Conservation (phyloP, 164 flowering plant species). For the Dillenia turbinata region DNA sequence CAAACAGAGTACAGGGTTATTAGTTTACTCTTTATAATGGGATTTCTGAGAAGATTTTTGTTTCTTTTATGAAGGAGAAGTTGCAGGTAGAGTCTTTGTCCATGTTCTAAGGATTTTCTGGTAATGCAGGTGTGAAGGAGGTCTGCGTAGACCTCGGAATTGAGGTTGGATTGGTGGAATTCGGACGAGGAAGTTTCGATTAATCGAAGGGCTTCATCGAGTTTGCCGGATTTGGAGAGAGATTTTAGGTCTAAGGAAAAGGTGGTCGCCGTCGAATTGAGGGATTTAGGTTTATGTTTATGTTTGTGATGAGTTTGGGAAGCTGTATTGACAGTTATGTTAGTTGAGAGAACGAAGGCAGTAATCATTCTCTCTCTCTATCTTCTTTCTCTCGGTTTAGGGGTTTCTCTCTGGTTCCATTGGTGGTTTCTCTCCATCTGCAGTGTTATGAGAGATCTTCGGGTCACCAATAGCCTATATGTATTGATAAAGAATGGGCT, state of each 20-base stretch:
- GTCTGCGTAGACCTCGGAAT: constrained; percentile 15
- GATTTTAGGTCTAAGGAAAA: constrained; percentile 9
- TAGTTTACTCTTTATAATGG: constrained; percentile 26
- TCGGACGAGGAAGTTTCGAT: constrained; percentile 21
- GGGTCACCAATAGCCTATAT: too few relatives aligned
- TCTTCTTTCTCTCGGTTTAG: too few relatives aligned
- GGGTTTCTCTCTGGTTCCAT: too few relatives aligned
- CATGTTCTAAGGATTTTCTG: constrained; percentile 24
- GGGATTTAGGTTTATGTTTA: constrained; percentile 1
- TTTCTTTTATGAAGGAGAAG: constrained; percentile 14
- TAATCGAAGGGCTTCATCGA: constrained; percentile 28
- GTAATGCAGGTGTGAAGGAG: constrained; percentile 29
- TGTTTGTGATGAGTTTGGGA: not conserved
- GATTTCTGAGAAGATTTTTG: constrained; percentile 13
- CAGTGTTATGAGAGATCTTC: too few relatives aligned
- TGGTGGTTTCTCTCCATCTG: too few relatives aligned
- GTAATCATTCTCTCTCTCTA: not conserved
- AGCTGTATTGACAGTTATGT: constrained; percentile 9
- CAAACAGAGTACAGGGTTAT: constrained; percentile 39
- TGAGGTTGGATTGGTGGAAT: not conserved
- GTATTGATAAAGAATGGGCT: too few relatives aligned
- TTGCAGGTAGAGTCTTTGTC: constrained; percentile 27
- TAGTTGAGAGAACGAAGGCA: constrained; percentile 18
- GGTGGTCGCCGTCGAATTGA: not conserved
- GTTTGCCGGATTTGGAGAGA: constrained; percentile 26